Base-by-base conservation (phyloP, 768 basidiomycete species). In the Galerina marginata region DNA sequence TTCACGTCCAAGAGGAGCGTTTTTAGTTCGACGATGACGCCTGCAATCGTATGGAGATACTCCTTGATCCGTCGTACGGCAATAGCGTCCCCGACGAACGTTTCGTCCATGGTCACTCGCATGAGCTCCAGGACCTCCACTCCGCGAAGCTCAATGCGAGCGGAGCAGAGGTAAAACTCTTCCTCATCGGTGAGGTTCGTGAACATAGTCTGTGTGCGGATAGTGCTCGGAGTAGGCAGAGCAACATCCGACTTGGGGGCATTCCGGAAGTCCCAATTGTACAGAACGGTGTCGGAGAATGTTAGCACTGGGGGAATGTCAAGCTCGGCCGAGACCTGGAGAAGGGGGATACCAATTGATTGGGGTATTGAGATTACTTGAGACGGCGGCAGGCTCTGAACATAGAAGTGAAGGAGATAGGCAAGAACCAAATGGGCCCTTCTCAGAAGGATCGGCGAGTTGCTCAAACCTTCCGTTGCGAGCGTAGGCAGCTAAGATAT, bases 211-310 rank as follows among this genome's bases (percentile, higher is more conserved):
- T 81, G 81, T 59, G 83, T 84, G 46, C 86, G 85, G 43, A 96
- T 80, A 70, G 94, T 88, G 61, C 86, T 75, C 2, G 85, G 74
- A 15, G 81, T 72, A 0, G 86, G 86, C 64, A 74, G 51, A 29
- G 61, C 59, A 42, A 55, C 59, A 6, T 57, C 53, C 16, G 49
- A 20, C 12, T 56, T 64, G 9, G 65, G 79, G 63, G 71, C 77
- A 72, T 52, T 54, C 12, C 51, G 70, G 54, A 73, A 79, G 62
- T 75, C 62, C 91, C 92, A 93, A 69, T 98, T 97, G 77, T 95
- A 98, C 25, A 99, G 81, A 6, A 98, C 95, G 39, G 89, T 90
- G 71, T 97, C 96, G 20, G 95, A 90, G 72, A 95, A 99, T 1
- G 96, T 97, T 51, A 96, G 82, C 33, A 98, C 79, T 0, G 96